phyloP scores from a whole-genome alignment of 169 alveolate species.

The Amoebophrya sp. region DNA sequence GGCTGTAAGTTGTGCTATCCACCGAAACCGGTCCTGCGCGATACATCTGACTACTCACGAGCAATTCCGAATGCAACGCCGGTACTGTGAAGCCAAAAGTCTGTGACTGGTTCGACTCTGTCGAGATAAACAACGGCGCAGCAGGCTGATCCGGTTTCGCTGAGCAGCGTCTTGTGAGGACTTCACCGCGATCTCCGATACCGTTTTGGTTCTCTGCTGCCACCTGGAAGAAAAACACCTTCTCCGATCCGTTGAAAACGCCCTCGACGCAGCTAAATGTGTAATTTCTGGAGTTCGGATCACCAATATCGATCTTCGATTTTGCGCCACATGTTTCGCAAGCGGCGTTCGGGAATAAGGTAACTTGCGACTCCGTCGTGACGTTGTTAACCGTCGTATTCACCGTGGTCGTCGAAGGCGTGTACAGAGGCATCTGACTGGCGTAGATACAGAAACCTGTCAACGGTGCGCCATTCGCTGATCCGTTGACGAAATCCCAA shows the following conservation, averaged over 20 bases:
- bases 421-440: not conserved
- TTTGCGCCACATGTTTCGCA: not conserved
- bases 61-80: not conserved
- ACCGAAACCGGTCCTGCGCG: not conserved
- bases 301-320: not conserved
- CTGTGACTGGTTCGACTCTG: not conserved
- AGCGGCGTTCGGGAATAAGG: not conserved
- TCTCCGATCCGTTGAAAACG: not conserved
- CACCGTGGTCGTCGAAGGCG: not conserved
- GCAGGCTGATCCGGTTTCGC: not conserved
- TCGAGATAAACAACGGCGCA: not conserved
- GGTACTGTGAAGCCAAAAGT: not conserved
- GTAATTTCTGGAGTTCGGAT: not conserved
- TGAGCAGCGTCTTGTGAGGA: not conserved
- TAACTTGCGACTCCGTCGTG: too few species aligned
- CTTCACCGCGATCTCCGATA: not conserved
- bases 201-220: not conserved
- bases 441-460: not conserved
- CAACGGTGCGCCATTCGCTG: not conserved
- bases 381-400: too few species aligned
- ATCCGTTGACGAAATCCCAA: constrained; percentile 31
- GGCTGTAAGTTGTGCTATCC: not conserved
- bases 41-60: not conserved
- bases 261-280: not conserved
- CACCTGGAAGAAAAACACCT: constrained; percentile 17